These are phyloP conservation scores for Mallotus japonicus DNA, from an alignment of 441 rosid species.

Conservation along the genomic window DNA sequence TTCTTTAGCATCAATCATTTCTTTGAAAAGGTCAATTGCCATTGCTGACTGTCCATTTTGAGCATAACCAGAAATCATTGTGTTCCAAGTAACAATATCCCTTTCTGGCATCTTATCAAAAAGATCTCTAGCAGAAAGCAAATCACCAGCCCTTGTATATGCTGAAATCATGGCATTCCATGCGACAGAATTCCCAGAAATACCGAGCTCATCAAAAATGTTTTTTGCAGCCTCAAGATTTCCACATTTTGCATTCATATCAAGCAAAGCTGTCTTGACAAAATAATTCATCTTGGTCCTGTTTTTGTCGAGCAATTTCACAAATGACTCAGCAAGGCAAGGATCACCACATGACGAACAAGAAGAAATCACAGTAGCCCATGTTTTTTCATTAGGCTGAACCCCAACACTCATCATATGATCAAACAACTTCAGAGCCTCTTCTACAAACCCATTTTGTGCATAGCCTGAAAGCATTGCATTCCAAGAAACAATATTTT, in stretches of 20 bases:
- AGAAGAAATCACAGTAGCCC: slow-evolving; percentile 58
- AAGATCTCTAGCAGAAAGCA: slow-evolving; percentile 40
- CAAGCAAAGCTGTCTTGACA: slow-evolving; percentile 59
- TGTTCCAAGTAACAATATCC: slow-evolving; percentile 58
- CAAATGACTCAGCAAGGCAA: slow-evolving; percentile 36
- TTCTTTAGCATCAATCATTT: slow-evolving; percentile 40
- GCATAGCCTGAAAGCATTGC: slow-evolving; percentile 55
- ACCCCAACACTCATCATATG: slow-evolving; percentile 48
- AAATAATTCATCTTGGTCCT: slow-evolving; percentile 37
- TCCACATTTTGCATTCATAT: slow-evolving; percentile 82
- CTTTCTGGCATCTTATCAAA: slow-evolving; percentile 49
- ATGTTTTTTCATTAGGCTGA: slow-evolving; percentile 49
- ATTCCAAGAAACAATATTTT: slow-evolving; percentile 54
- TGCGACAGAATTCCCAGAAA: slow-evolving; percentile 29
- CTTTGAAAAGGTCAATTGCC: slow-evolving; percentile 45
- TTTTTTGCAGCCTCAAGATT: slow-evolving; percentile 53
- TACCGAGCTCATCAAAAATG: slow-evolving; percentile 42
- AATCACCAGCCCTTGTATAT: slow-evolving; percentile 37
- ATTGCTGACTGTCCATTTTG: slow-evolving; percentile 43
- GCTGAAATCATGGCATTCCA: slow-evolving; percentile 66
- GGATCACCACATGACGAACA: slow-evolving; percentile 44
- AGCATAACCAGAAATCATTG: slow-evolving; percentile 57
- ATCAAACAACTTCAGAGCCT: slow-evolving; percentile 44
- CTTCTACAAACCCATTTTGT: slow-evolving; percentile 44
- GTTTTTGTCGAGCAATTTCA: slow-evolving; percentile 25